A percentile compares a stretch with the other conserved stretches of the same genome.
Conservation (phyloP, 352 stramenopile species). For the Phytopythium ostracodes region DNA sequence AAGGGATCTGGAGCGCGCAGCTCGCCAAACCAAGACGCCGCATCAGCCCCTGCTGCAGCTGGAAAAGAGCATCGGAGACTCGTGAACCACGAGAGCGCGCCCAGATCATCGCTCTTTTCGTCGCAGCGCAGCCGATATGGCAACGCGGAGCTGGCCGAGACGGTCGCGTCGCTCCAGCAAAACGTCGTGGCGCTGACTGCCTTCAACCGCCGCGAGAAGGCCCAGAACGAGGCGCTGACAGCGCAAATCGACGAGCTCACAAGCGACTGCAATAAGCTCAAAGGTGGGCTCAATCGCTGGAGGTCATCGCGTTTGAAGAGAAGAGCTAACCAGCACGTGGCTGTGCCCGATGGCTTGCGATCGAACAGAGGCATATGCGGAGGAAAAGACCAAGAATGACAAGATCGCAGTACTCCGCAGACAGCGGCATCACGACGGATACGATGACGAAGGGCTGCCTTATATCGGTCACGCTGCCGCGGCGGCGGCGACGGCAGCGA, state of each 20-base stretch:
- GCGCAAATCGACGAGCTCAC: slow-evolving; percentile 32
- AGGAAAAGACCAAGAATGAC: slow-evolving; percentile 47
- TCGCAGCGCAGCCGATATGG: slow-evolving; percentile 4
- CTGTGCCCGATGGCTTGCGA: neutral
- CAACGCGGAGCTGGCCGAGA: slow-evolving; percentile 18
- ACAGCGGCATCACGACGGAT: slow-evolving; percentile 18
- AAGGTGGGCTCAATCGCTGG: slow-evolving; percentile 18
- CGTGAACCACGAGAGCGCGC: neutral
- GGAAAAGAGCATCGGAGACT: neutral
- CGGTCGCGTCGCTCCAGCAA: slow-evolving; percentile 36
- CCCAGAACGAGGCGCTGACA: slow-evolving; percentile 29
- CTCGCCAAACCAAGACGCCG: slow-evolving; percentile 1
- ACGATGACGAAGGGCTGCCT: slow-evolving; percentile 26
- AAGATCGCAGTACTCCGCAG: slow-evolving; percentile 25
- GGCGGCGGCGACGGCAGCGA: slow-evolving; percentile 15
- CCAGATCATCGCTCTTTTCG: slow-evolving; percentile 1
- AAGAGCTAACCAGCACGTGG: neutral
- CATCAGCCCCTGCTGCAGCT: neutral
- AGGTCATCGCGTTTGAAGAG: neutral
- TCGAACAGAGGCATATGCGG: slow-evolving; percentile 32
- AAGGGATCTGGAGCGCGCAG: neutral
- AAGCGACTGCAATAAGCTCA: slow-evolving; percentile 23
- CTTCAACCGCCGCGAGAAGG: slow-evolving; percentile 48
- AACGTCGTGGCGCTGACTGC: slow-evolving; percentile 40
- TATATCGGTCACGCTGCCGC: slow-evolving; percentile 30